Conservation (phyloP, 345 rosid species). For the Eucalyptus urophylla region DNA sequence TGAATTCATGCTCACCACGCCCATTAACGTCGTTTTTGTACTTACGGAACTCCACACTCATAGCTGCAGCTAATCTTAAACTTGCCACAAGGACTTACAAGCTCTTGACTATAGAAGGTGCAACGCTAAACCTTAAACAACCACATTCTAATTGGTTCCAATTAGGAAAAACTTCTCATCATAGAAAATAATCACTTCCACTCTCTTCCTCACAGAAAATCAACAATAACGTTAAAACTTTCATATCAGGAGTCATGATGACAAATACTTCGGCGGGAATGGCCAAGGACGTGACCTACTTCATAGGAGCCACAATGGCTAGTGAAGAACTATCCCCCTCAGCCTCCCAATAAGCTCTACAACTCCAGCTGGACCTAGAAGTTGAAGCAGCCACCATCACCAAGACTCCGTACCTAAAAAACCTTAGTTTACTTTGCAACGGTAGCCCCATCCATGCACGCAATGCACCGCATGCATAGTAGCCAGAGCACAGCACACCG, state of each 20-base stretch:
- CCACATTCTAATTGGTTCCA: not conserved
- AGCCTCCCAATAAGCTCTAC: constrained; percentile 50
- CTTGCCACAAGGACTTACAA: not conserved
- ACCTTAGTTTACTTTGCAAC: not conserved
- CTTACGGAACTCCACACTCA: not conserved
- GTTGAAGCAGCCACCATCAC: constrained; percentile 29
- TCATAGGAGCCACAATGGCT: constrained; percentile 18
- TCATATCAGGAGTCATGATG: constrained; percentile 56
- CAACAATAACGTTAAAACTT: not conserved
- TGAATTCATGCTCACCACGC: not conserved
- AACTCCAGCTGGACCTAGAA: constrained; percentile 11
- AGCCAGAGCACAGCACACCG: not conserved
- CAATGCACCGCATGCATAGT: not conserved
- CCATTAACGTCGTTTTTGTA: not conserved
- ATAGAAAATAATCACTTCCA: not conserved
- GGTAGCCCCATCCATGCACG: not conserved
- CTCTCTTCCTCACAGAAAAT: not conserved
- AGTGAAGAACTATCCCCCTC: constrained; percentile 29
- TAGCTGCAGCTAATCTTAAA: not conserved
- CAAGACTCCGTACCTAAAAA: constrained; percentile 17
- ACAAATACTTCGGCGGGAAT: constrained; percentile 44
- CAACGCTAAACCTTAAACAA: not conserved
- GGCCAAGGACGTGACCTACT: constrained; percentile 43
- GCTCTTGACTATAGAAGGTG: not conserved
- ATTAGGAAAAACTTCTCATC: not conserved